Base-by-base conservation (phyloP, 2,329 filamentous ascomycete species). In the Nigrospora sphaerica region DNA sequence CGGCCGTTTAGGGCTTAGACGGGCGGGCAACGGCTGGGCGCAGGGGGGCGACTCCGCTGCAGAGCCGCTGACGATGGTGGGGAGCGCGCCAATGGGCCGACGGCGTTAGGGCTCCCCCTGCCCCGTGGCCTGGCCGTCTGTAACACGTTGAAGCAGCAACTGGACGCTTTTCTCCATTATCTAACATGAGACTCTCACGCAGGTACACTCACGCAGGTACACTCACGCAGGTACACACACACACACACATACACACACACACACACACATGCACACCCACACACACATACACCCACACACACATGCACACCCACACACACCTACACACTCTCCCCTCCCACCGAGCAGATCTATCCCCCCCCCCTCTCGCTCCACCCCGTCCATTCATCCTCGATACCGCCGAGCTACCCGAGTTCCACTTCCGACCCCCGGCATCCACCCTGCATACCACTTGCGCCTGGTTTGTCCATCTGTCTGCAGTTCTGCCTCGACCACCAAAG, bases 81-180 rank as follows among this genome's bases (percentile, higher is more conserved):
- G 23, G 23, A 28, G 23, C 23, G 23, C 23, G 23, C 23, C 23
- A 28, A 28, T 28, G 37, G 36, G 46, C 41, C 45, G 48, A 49
- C 46, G 42, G 46, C 41, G 59, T 64, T 65, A 66, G 66, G 6
- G 52, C 1, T 46, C 47, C 16, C 54, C 57, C 50, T 50, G 54
- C 44, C 46, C 19, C 19, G 4, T 23, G 62, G 61, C 60, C 59
- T 60, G 54, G 43, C 35, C 54, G 56, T 63, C 62, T 67, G 64
- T 66, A 68, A 67, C 66, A 63, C 57, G 49, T 53, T 59, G 56
- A 61, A 59, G 60, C 65, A 66, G 55, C 57, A 63, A 44, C 42
- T 28, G 61, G 61, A 62, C 64, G 55, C 54, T 52, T 47, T 52
- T 47, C 60, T 57, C 60, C 54, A 48, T 61, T 62, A 58, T 68